Evolutionary conservation across 73 alveolate genomes (phyloP), one percentile per base, ranked within the genome.

Genomic region (Paramecium octaurelia): DNA sequence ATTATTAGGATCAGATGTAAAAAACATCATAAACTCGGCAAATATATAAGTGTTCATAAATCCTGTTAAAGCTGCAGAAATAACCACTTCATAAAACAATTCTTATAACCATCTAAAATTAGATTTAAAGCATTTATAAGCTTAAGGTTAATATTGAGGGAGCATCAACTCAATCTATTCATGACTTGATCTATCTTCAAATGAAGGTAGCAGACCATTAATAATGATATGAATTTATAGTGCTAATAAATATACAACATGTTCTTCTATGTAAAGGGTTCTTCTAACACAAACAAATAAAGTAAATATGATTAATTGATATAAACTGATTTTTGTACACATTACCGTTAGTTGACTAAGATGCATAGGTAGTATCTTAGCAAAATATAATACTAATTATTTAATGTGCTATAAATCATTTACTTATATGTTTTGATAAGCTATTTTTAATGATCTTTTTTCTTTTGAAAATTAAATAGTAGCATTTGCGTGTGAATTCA

Each of bases 71-170:
- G 57, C 43, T 18, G 76, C 73, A 4, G 91, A 80, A 20, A 80
- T 18, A 7, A 80, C 23, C 7, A 80, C 73, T 42, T 80, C 91
- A 48, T 44, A 80, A 46, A 80, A 48, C 8, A 80, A 24, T 80
- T 80, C 91, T 48, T 80, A 80, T 42, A 80, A 35, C 91, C 91
- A 80, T 80, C 91, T 80, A 43, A 80, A 80, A 43, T 80, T 80
- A 8, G 64, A 31, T 42, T 80, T 80, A 18, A 80, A 43, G 9
- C 70, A 46, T 80, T 80, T 80, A 9, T 80, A 80, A 20, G 75
- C 27, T 20, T 34, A n/a, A 23, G 91, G 91, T 20, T 31, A 46
- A 24, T 18, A 6, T 46, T 80, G 12, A 4, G 91, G 91, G 0
- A 80, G 18, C 91, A 80, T 80, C 16, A 80, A 46, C 24, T 80